phyloP scores from a whole-genome alignment of 495 filamentous ascomycete species.

The Penicillium waksmanii region DNA sequence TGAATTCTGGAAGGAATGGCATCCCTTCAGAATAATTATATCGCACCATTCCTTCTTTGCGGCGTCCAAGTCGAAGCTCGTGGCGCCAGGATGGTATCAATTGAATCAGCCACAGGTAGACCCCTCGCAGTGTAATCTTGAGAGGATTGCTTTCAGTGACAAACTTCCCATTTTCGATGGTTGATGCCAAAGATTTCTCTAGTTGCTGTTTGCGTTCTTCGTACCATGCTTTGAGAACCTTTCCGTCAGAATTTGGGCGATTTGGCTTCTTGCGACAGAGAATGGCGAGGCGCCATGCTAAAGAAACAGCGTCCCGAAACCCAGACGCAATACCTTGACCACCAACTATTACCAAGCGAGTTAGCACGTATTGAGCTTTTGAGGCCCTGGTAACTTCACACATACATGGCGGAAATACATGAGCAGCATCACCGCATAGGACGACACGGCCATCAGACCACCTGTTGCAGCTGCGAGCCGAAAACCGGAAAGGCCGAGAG shows the following conservation, averaged over 20 bases:
- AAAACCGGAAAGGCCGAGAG: constrained; percentile 51
- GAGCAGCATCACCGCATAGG: constrained; percentile 56
- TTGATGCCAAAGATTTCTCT: constrained; percentile 35
- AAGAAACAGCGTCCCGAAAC: constrained; percentile 33
- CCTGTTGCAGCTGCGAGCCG: constrained; percentile 50
- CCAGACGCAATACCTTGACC: constrained; percentile 57
- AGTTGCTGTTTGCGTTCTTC: constrained; percentile 45
- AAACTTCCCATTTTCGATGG: constrained; percentile 39
- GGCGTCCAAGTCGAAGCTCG: constrained; percentile 32
- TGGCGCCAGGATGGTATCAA: constrained; percentile 34
- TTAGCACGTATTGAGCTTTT: neutral
- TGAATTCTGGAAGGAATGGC: constrained; percentile 34
- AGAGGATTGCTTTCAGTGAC: constrained; percentile 31
- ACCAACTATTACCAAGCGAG: constrained; percentile 33
- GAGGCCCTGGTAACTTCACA: neutral
- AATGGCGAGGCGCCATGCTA: constrained; percentile 53
- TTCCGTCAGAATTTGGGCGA: constrained; percentile 17
- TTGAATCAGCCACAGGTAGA: constrained; percentile 36
- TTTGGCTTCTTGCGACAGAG: constrained; percentile 24
- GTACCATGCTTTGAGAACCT: constrained; percentile 36
- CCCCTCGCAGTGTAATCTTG: constrained; percentile 36
- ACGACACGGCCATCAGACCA: constrained; percentile 50
- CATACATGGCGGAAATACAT: constrained; percentile 58
- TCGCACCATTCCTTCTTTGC: constrained; percentile 31
- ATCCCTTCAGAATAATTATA: constrained; percentile 32